Conservation (phyloP, 495 filamentous ascomycete genomes). For the Letharia columbiana region DNA sequence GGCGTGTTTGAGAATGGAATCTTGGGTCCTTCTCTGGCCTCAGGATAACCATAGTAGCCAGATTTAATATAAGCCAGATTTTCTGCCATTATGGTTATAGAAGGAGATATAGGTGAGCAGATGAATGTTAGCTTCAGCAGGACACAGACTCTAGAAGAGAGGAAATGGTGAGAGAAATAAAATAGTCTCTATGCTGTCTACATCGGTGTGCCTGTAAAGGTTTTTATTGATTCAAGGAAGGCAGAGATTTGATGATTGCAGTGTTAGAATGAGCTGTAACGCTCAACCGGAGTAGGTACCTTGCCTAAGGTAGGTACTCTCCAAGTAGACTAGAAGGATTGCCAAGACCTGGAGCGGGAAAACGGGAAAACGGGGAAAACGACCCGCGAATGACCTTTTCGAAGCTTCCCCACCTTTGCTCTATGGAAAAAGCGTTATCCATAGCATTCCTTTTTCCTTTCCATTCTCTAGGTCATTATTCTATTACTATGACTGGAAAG, state of each 20-base stretch:
- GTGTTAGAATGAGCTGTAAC: neutral
- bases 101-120: neutral
- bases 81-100: conserved; percentile 1
- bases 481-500: conserved; percentile 1
- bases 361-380: neutral
- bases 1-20: conserved; percentile 41
- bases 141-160: neutral
- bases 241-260: neutral
- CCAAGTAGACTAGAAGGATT: neutral
- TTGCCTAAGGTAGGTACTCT: too few species aligned
- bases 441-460: neutral
- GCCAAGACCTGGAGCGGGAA: neutral
- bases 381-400: neutral
- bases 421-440: neutral
- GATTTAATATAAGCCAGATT: neutral
- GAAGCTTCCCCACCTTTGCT: conserved; percentile 1
- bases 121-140: neutral
- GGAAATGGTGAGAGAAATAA: neutral
- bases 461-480: neutral
- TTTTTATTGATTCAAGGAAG: neutral
- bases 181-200: neutral
- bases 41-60: conserved; percentile 39
- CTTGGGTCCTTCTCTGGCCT: conserved; percentile 35
- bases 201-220: neutral
- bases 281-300: too few species aligned